Evolutionary conservation across 257 asterid genomes (phyloP).

Genomic region (Striga asiatica): DNA sequence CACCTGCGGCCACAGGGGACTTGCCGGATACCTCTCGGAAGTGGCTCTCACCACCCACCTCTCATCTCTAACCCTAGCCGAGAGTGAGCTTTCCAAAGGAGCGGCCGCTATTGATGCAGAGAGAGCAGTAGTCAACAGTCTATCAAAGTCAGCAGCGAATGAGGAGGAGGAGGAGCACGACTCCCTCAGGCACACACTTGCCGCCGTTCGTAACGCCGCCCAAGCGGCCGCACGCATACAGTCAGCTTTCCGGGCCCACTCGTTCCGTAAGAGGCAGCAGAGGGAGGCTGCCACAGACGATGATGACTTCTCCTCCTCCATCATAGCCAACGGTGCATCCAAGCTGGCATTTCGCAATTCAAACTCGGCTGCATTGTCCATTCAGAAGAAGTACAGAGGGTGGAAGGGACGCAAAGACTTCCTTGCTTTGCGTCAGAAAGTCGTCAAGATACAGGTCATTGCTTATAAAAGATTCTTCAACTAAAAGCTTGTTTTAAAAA

Average conservation of each 20-base stretch:
- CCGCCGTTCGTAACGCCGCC: conserved; percentile 78
- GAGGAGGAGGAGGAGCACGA: conserved; percentile 68
- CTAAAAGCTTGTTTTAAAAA: background rate
- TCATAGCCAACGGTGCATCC: conserved; percentile 45
- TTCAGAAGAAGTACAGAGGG: conserved; percentile 87
- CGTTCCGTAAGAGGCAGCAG: conserved; percentile 71
- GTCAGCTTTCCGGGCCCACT: conserved; percentile 93
- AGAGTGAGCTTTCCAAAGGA: conserved; percentile 71
- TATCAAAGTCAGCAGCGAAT: conserved; percentile 26
- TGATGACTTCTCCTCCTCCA: conserved; percentile 41
- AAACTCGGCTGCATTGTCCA: conserved; percentile 72
- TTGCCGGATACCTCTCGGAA: conserved; percentile 95
- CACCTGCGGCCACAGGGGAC: conserved; percentile 65
- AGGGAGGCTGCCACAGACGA: conserved; percentile 25
- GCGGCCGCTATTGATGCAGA: conserved; percentile 83
- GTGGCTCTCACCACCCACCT: conserved; percentile 78
- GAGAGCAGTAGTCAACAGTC: conserved; percentile 35
- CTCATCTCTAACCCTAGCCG: conserved; percentile 62
- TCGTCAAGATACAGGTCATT: conserved; percentile 85
- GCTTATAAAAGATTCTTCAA: background rate
- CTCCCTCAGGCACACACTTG: conserved; percentile 60
- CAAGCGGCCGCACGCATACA: conserved; percentile 98
- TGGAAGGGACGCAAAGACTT: conserved; percentile 86
- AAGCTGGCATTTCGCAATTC: conserved; percentile 46
- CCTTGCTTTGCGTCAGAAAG: conserved; percentile 78